Evolutionary conservation across 2,329 filamentous ascomycete species (phyloP).

Genomic region (Triangularia verruculosa): DNA sequence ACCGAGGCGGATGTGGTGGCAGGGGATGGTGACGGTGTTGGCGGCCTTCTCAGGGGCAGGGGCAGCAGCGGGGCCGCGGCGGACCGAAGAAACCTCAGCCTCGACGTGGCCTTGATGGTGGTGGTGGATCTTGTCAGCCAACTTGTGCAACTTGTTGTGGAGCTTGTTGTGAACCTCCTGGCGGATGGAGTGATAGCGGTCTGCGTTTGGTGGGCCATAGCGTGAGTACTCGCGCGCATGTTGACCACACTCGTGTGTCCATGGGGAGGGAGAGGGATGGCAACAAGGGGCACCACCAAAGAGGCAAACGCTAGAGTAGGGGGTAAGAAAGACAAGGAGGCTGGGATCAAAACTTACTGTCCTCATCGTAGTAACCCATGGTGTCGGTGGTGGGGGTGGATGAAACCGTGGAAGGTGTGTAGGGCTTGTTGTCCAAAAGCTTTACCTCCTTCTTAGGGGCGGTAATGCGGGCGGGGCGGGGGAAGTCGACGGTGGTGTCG

Average conservation of each 20-base stretch:
- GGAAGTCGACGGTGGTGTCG: conserved; percentile 28
- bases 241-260: conserved; percentile 17
- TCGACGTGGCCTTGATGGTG: conserved; percentile 48
- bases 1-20: conserved; percentile 99
- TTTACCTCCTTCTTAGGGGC: conserved; percentile 51
- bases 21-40: conserved; percentile 96
- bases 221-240: neutral
- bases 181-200: conserved; percentile 59
- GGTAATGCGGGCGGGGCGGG: conserved; percentile 2
- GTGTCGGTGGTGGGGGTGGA: conserved; percentile 41
- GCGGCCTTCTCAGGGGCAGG: conserved; percentile 43
- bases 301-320: neutral
- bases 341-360: conserved; percentile 43
- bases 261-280: conserved; percentile 6
- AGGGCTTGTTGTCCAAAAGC: conserved; percentile 55
- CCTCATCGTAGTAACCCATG: conserved; percentile 66
- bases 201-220: conserved; percentile 35
- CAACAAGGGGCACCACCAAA: conserved; percentile 4
- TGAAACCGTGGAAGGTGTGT: conserved; percentile 34
- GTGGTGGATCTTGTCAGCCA: conserved; percentile 54
- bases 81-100: conserved; percentile 48
- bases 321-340: too few species aligned
- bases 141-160: conserved; percentile 46
- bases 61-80: conserved; percentile 42
- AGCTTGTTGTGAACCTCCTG: conserved; percentile 48